A percentile compares a stretch with the other conserved stretches of the same genome.
Conservation (phyloP, 2,329 filamentous ascomycete genomes). For the Apiospora aurea region DNA sequence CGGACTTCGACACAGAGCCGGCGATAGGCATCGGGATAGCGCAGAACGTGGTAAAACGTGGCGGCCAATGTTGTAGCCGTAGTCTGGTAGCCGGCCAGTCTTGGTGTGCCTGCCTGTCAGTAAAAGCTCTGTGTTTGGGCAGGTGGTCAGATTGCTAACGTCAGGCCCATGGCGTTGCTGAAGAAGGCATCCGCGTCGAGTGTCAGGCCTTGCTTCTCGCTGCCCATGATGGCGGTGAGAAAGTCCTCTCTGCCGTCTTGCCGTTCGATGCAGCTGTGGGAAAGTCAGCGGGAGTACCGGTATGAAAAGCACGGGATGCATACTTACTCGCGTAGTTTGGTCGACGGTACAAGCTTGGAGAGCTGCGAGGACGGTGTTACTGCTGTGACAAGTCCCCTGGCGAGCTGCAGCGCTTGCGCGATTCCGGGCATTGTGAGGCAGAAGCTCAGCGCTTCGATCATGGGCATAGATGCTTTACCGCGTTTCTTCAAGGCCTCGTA, state of each 20-base stretch:
- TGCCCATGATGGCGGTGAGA: slow-evolving; percentile 1
- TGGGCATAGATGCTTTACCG: slow-evolving; percentile 5
- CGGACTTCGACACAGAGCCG: background rate
- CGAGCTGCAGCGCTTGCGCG: background rate
- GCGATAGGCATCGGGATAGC: background rate
- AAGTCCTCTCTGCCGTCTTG: slow-evolving; percentile 14
- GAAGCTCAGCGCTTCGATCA: background rate
- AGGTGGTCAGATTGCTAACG: background rate
- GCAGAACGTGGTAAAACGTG: background rate
- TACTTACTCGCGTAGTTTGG: slow-evolving; percentile 5
- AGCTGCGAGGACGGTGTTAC: background rate
- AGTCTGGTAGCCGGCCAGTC: background rate
- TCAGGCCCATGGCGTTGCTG: background rate
- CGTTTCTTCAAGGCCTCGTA: background rate
- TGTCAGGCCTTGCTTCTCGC: slow-evolving; percentile 4
- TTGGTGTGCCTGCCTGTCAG: background rate
- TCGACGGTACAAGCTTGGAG: slow-evolving; percentile 2
- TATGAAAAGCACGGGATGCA: background rate
- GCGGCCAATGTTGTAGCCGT: background rate
- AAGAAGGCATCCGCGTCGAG: slow-evolving; percentile 3
- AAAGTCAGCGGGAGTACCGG: background rate
- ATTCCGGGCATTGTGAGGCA: background rate
- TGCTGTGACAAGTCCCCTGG: background rate
- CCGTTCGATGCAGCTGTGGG: background rate
- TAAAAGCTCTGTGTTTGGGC: background rate